A percentile compares a stretch with the other conserved stretches of the same genome.
Evolutionary conservation across 108 stramenopile species (phyloP).

Genomic region (Skeletonema marinoi): DNA sequence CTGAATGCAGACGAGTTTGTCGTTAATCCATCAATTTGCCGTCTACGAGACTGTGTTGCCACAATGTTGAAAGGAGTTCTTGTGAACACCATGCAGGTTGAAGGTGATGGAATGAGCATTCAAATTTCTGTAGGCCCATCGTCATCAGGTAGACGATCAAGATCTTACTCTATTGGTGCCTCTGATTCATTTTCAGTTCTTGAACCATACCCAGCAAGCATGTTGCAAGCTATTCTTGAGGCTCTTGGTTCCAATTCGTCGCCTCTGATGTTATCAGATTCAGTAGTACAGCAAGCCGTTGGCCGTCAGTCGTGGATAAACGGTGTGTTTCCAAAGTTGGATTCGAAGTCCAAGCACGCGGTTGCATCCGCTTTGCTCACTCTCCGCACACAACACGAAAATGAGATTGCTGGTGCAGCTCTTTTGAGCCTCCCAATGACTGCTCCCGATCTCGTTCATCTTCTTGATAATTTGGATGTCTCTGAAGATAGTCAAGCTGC

Average conservation of each 20-base stretch:
- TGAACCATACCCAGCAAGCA: conserved; percentile 72
- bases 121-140: conserved; percentile 77
- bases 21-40: neutral
- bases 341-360: conserved; percentile 24
- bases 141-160: conserved; percentile 58
- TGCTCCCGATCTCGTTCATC: conserved; percentile 50
- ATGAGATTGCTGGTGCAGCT: conserved; percentile 45
- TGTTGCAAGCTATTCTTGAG: conserved; percentile 55
- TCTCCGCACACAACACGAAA: conserved; percentile 29
- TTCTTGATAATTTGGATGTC: conserved; percentile 36
- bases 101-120: conserved; percentile 30
- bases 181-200: conserved; percentile 45
- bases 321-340: conserved; percentile 63
- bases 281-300: conserved; percentile 53
- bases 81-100: conserved; percentile 41
- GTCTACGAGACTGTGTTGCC: conserved; percentile 42
- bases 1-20: neutral
- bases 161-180: conserved; percentile 83
- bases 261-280: conserved; percentile 20
- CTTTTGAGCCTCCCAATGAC: conserved; percentile 67
- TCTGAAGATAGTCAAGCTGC: conserved; percentile 39
- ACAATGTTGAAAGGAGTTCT: conserved; percentile 75
- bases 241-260: conserved; percentile 29
- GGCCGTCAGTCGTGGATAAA: conserved; percentile 67
- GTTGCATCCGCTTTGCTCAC: conserved; percentile 47